These are phyloP conservation scores for Fomitopsis pulvina DNA, from an alignment of 768 basidiomycete species.

Conservation along the genomic window DNA sequence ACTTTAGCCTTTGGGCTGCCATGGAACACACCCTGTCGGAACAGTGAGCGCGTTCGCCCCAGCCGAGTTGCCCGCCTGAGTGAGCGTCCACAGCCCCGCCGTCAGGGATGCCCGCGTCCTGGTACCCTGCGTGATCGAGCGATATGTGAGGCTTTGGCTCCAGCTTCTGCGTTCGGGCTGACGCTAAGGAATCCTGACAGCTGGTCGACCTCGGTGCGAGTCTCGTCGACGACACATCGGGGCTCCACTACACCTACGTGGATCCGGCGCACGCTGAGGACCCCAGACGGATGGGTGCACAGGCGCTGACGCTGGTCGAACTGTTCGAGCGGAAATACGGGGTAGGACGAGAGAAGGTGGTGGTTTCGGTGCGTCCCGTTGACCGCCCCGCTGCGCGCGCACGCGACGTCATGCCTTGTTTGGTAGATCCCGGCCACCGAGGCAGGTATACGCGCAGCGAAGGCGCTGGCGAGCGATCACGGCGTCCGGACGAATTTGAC, in stretches of 20 bases:
- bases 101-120: neutral
- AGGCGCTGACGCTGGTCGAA: slow-evolving; percentile 34
- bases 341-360: slow-evolving; percentile 32
- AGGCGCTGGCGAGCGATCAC: slow-evolving; percentile 29
- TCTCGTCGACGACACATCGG: slow-evolving; percentile 37
- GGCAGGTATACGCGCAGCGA: slow-evolving; percentile 43
- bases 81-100: neutral
- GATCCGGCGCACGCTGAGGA: slow-evolving; percentile 41
- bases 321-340: slow-evolving; percentile 36
- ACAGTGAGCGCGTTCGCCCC: neutral
- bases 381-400: neutral
- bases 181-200: slow-evolving; percentile 24
- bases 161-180: neutral
- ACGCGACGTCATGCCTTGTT: neutral
- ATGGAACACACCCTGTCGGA: neutral
- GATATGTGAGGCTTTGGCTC: slow-evolving; percentile 26
- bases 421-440: slow-evolving; percentile 53
- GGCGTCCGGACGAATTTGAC: slow-evolving; percentile 45
- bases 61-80: neutral
- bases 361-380: slow-evolving; percentile 40
- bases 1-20: neutral
- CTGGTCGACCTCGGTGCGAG: slow-evolving; percentile 43
- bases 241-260: slow-evolving; percentile 44
- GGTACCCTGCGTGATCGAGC: slow-evolving; percentile 14
- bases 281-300: slow-evolving; percentile 31